Evolutionary conservation across 2,329 filamentous ascomycete genomes (phyloP).

Genomic region (Pezicula radicicola): DNA sequence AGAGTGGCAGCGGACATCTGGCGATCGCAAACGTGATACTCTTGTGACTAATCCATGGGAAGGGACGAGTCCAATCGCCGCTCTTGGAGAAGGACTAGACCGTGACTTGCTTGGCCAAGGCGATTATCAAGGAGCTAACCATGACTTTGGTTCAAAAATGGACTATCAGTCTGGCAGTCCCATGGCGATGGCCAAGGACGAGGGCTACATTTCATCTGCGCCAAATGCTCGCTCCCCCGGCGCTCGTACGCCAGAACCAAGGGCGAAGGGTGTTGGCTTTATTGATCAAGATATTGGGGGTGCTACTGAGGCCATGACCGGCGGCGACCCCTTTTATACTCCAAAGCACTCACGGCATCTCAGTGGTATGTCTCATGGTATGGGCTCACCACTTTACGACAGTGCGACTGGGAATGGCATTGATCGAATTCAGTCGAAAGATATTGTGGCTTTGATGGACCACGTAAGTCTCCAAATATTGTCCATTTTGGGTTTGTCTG

Average conservation of each 20-base stretch:
- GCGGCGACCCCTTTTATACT: conserved; percentile 64
- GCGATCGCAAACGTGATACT: conserved; percentile 63
- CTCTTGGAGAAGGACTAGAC: conserved; percentile 29
- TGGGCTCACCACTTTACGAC: conserved; percentile 87
- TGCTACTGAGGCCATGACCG: conserved; percentile 44
- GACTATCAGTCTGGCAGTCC: conserved; percentile 43
- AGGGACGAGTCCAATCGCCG: conserved; percentile 58
- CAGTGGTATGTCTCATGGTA: conserved; percentile 89
- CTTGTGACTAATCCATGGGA: conserved; percentile 67
- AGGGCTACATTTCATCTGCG: conserved; percentile 85
- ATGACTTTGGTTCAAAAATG: conserved; percentile 35
- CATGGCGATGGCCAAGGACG: conserved; percentile 65
- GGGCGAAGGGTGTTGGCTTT: conserved; percentile 42
- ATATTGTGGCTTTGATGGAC: conserved; percentile 97
- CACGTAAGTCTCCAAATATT: conserved; percentile 55
- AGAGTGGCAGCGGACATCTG: conserved; percentile 60
- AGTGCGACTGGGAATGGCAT: conserved; percentile 82
- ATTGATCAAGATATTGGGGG: conserved; percentile 48
- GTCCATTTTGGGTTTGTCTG: neutral
- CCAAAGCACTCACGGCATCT: conserved; percentile 63
- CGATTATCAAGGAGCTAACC: conserved; percentile 31
- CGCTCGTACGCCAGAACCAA: conserved; percentile 41
- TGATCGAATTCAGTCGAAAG: conserved; percentile 90
- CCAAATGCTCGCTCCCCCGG: conserved; percentile 50
- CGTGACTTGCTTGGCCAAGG: conserved; percentile 41